A percentile compares a stretch with the other conserved stretches of the same genome.
phyloP scores from a whole-genome alignment of 169 alveolate species.

The Amoebophrya sp. region DNA sequence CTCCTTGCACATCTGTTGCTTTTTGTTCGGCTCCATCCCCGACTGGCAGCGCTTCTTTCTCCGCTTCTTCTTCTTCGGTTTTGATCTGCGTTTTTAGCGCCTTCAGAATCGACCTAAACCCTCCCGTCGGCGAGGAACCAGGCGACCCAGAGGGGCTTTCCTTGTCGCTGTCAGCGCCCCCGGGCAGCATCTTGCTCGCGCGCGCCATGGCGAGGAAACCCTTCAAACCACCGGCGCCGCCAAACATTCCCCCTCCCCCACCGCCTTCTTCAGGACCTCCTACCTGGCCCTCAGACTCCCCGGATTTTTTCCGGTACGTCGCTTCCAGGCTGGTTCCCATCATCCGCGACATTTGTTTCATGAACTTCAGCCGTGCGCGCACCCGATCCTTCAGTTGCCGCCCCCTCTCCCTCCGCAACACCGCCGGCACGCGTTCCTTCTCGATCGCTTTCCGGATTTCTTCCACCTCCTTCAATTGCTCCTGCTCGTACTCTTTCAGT shows the following conservation, averaged over 20 bases:
- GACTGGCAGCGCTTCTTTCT: too few species aligned
- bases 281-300: background rate
- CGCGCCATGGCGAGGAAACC: too few species aligned
- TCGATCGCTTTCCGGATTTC: background rate
- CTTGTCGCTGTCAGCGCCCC: background rate
- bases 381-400: background rate
- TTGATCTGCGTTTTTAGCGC: background rate
- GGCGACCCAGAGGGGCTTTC: background rate
- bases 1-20: too few species aligned
- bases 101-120: background rate
- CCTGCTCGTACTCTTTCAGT: background rate
- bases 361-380: background rate
- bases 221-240: too few species aligned
- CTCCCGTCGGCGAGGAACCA: background rate
- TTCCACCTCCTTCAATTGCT: background rate
- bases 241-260: too few species aligned
- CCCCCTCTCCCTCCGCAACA: background rate
- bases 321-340: background rate
- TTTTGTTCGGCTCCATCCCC: too few species aligned
- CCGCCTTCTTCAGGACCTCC: background rate
- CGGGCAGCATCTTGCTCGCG: background rate
- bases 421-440: background rate
- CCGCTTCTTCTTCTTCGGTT: background rate
- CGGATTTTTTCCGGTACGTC: background rate
- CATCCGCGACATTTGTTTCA: background rate